Conservation (phyloP, 2,329 filamentous ascomycete genomes). For the Daldinia eschscholtzii region DNA sequence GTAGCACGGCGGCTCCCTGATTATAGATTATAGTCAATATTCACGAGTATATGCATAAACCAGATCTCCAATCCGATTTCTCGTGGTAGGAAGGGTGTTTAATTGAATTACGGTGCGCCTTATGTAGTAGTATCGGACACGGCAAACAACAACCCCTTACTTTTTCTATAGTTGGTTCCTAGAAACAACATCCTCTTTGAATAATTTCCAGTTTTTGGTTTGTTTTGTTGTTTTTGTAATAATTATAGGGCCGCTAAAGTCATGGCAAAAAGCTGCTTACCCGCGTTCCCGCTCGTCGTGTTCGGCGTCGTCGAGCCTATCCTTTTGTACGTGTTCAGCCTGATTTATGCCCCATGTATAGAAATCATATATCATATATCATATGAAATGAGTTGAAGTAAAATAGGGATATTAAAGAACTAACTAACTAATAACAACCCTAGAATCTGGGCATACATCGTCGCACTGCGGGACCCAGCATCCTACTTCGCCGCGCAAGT, state of each 20-base stretch:
- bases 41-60: neutral
- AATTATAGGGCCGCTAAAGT: neutral
- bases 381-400: no score
- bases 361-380: neutral
- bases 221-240: no score
- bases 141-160: neutral
- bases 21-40: neutral
- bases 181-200: neutral
- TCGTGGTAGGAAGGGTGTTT: slow-evolving; percentile 21
- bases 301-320: slow-evolving; percentile 50
- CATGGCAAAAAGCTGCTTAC: slow-evolving; percentile 45
- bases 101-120: slow-evolving; percentile 12
- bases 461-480: slow-evolving; percentile 45
- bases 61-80: neutral
- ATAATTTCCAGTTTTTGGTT: no score
- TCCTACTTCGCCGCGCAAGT: slow-evolving; percentile 49
- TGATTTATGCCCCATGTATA: neutral
- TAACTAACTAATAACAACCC: neutral
- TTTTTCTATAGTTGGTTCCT: neutral
- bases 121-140: neutral
- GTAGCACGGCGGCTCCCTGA: neutral
- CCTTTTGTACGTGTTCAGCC: slow-evolving; percentile 41
- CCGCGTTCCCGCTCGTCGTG: slow-evolving; percentile 45
- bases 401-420: neutral
- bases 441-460: slow-evolving; percentile 47